A percentile compares a stretch with the other conserved stretches of the same genome.
phyloP scores from a whole-genome alignment of 2,329 filamentous ascomycete genomes.

The Aotearoamyces nothofagi region DNA sequence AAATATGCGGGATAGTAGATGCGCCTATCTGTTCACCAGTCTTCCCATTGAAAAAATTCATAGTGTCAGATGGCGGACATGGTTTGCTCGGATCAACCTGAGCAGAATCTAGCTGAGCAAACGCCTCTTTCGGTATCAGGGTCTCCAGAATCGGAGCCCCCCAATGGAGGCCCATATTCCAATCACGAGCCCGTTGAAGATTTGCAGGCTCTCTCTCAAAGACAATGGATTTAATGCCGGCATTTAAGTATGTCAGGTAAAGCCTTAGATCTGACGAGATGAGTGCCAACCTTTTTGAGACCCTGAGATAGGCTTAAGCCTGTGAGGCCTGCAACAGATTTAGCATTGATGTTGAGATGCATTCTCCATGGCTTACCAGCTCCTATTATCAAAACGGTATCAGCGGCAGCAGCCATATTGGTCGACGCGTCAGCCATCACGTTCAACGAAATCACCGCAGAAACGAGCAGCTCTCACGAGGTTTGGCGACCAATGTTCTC shows the following conservation, averaged over 20 bases:
- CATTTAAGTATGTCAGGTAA: conserved; percentile 1
- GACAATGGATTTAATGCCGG: conserved; percentile 7
- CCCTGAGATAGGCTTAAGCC: conserved; percentile 6
- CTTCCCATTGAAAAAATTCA: conserved; percentile 20
- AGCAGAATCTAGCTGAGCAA: conserved; percentile 13
- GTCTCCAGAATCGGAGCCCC: conserved; percentile 5
- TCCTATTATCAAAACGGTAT: too few relatives aligned
- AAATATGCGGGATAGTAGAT: conserved; percentile 16
- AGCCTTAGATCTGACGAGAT: neutral
- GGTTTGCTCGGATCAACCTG: conserved; percentile 18
- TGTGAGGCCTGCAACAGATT: neutral
- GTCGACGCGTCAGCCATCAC: too few relatives aligned
- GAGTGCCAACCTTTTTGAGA: conserved; percentile 6
- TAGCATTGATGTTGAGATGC: too few relatives aligned
- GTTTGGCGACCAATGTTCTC: too few relatives aligned
- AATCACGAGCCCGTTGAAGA: conserved; percentile 7
- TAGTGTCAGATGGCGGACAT: conserved; percentile 15
- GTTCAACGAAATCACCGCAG: too few relatives aligned
- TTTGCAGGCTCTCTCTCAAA: conserved; percentile 7
- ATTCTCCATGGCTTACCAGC: too few relatives aligned
- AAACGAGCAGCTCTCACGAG: too few relatives aligned
- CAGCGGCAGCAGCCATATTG: too few relatives aligned
- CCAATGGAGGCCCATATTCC: conserved; percentile 11
- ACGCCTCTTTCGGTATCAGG: conserved; percentile 7
- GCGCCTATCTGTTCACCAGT: conserved; percentile 16